A percentile compares a stretch with the other conserved stretches of the same genome.
These are phyloP conservation scores for Pyronema domesticum DNA, from an alignment of 495 filamentous ascomycete species.

Conservation along the genomic window DNA sequence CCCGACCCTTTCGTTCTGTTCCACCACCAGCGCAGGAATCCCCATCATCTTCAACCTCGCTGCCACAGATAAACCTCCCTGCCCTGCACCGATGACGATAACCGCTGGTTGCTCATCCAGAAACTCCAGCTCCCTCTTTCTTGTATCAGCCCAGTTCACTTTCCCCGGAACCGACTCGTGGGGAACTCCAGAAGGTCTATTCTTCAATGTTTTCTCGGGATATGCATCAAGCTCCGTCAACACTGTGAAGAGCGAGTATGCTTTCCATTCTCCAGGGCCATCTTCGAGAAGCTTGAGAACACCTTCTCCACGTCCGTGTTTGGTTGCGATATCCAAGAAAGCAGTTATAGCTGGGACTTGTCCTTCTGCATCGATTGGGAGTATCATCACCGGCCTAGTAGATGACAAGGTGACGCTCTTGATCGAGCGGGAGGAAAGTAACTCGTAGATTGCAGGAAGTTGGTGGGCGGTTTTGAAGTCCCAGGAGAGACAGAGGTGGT, in stretches of 20 bases:
- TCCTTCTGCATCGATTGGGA: constrained; percentile 30
- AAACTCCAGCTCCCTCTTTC: constrained; percentile 35
- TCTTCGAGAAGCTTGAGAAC: constrained; percentile 32
- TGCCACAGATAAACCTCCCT: constrained; percentile 42
- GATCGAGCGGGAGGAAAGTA: constrained; percentile 27
- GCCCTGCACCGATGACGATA: constrained; percentile 46
- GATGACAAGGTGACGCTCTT: background rate
- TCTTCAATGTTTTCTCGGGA: constrained; percentile 34
- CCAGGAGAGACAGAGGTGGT: too few species aligned
- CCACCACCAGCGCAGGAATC: constrained; percentile 45
- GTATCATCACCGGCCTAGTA: constrained; percentile 6
- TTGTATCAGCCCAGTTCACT: constrained; percentile 47
- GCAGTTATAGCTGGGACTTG: constrained; percentile 34
- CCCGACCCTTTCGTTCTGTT: constrained; percentile 46
- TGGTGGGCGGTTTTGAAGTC: constrained; percentile 42
- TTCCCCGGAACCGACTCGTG: constrained; percentile 31
- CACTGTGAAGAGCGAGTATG: constrained; percentile 45
- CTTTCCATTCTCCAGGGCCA: constrained; percentile 39
- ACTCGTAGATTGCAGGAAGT: constrained; percentile 31
- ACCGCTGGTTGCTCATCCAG: constrained; percentile 44
- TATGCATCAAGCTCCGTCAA: constrained; percentile 35
- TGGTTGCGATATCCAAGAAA: constrained; percentile 35
- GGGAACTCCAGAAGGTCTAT: constrained; percentile 34
- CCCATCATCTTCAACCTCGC: constrained; percentile 55
- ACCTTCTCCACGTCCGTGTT: constrained; percentile 39